A percentile compares a stretch with the other conserved stretches of the same genome.
Evolutionary conservation across 305 asterid species (phyloP).

Genomic region (Fraxinus angustifolia): DNA sequence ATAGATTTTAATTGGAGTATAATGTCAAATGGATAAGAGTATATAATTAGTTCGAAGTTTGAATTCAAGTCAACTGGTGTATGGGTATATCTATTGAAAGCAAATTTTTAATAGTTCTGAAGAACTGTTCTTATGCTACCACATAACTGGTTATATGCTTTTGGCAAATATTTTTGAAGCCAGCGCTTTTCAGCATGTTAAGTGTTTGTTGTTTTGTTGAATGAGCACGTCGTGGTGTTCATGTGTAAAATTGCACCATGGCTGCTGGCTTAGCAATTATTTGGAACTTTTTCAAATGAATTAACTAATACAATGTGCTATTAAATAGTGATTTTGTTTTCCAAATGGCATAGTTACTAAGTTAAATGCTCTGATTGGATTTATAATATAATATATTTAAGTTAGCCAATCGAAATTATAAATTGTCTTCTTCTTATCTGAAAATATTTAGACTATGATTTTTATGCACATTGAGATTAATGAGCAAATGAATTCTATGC

Average conservation of each 20-base stretch:
- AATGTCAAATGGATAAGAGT: not conserved
- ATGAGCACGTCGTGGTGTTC: not conserved
- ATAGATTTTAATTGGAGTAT: not conserved
- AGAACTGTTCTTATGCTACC: not conserved
- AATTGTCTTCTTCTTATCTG: not conserved
- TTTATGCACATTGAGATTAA: not conserved
- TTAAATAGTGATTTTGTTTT: not conserved
- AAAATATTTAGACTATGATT: not conserved
- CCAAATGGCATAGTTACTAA: not conserved
- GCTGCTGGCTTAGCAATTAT: not conserved
- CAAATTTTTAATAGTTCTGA: not conserved
- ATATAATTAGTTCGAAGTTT: not conserved
- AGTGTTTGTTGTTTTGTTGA: not conserved
- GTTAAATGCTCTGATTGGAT: not conserved
- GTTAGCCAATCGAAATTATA: not conserved
- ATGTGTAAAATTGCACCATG: not conserved
- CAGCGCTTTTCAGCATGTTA: not conserved
- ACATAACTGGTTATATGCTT: not conserved
- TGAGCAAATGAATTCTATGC: slow-evolving; percentile 8
- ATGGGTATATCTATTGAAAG: not conserved
- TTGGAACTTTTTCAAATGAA: not conserved
- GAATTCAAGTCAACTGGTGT: not conserved
- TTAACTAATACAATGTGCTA: not conserved
- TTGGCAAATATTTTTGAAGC: not conserved
- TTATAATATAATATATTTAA: not conserved